Evolutionary conservation across 1,284 basidiomycete genomes (phyloP).

Genomic region (Malassezia brasiliensis): DNA sequence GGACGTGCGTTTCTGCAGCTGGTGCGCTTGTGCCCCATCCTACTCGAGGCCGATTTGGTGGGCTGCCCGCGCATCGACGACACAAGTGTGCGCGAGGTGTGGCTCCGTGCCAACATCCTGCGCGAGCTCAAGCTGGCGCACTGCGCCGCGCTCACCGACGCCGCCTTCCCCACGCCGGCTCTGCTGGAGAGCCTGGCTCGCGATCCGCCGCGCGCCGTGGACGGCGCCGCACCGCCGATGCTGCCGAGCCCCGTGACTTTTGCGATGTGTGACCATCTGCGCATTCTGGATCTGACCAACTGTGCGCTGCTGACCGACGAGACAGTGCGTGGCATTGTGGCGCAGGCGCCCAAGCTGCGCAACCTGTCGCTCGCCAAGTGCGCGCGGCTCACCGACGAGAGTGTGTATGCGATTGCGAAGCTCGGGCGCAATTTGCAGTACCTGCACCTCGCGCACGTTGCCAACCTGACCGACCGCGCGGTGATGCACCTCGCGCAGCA

Average conservation of each 20-base stretch:
- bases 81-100: slow-evolving; percentile 68
- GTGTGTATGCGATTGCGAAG: slow-evolving; percentile 72
- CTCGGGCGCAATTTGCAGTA: slow-evolving; percentile 89
- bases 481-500: slow-evolving; percentile 71
- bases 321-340: slow-evolving; percentile 78
- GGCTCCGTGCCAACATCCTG: slow-evolving; percentile 68
- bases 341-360: slow-evolving; percentile 77
- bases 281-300: slow-evolving; percentile 58
- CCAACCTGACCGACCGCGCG: slow-evolving; percentile 75
- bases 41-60: slow-evolving; percentile 89
- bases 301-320: slow-evolving; percentile 75
- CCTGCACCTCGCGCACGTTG: slow-evolving; percentile 84
- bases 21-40: slow-evolving; percentile 60
- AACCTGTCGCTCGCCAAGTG: slow-evolving; percentile 91
- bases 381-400: slow-evolving; percentile 68
- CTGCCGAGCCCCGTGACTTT: slow-evolving; percentile 22
- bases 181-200: not conserved
- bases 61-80: slow-evolving; percentile 72
- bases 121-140: slow-evolving; percentile 81
- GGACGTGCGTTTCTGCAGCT: slow-evolving; percentile 32
- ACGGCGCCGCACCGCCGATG: slow-evolving; percentile 64
- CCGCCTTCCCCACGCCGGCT: slow-evolving; percentile 64
- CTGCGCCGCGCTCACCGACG: slow-evolving; percentile 68
- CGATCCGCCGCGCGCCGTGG: not conserved
- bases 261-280: slow-evolving; percentile 39